phyloP scores from a whole-genome alignment of 371 early-diverging fungal genomes.

The Mucor racemosus region DNA sequence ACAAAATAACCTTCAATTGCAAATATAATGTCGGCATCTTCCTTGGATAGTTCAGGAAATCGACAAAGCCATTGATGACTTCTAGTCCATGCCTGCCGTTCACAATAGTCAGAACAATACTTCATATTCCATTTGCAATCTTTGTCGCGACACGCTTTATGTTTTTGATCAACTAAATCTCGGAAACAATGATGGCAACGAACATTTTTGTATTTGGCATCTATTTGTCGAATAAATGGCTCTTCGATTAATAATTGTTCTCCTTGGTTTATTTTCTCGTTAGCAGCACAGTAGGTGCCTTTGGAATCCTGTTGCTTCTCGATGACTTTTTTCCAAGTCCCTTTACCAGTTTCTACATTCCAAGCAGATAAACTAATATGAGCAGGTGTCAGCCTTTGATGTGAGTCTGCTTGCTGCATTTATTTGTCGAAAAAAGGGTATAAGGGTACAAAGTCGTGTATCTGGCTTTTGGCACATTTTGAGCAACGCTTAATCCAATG shows the following conservation, averaged over 20 bases:
- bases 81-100: slow-evolving; percentile 17
- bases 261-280: slow-evolving; percentile 4
- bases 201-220: background rate
- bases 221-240: slow-evolving; percentile 30
- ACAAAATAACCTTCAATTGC: slow-evolving; percentile 29
- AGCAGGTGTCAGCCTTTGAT: slow-evolving; percentile 23
- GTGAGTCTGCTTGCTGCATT: background rate
- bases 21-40: slow-evolving; percentile 16
- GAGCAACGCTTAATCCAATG: background rate
- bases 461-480: too few relatives aligned
- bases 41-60: slow-evolving; percentile 18
- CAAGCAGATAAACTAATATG: slow-evolving; percentile 15
- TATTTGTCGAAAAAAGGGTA: background rate
- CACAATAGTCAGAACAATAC: slow-evolving; percentile 28
- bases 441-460: background rate
- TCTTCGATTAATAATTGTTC: slow-evolving; percentile 17
- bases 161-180: background rate
- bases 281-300: slow-evolving; percentile 13
- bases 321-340: background rate
- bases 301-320: background rate
- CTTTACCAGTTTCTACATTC: background rate
- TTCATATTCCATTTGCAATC: slow-evolving; percentile 16
- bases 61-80: slow-evolving; percentile 27
- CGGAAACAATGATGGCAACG: slow-evolving; percentile 29
- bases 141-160: slow-evolving; percentile 4